A percentile compares a stretch with the other conserved stretches of the same genome.
phyloP scores from a whole-genome alignment of 257 asterid genomes.

The Solanum tacnaense region DNA sequence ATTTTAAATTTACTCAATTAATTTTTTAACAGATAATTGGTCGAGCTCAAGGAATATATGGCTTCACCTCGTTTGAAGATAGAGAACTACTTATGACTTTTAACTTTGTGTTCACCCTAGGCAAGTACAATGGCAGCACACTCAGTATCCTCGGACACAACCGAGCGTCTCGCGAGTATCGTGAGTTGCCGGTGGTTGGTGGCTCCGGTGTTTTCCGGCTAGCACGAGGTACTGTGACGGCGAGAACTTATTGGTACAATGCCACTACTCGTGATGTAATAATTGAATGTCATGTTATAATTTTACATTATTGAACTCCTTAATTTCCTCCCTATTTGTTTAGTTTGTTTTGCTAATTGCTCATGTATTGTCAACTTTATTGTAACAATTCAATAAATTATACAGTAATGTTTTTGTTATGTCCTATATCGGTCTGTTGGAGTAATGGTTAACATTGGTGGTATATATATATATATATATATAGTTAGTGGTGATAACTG shows the following conservation, averaged over 20 bases:
- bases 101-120: background rate
- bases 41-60: background rate
- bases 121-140: background rate
- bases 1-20: background rate
- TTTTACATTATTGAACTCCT: background rate
- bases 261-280: background rate
- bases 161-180: background rate
- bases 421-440: background rate
- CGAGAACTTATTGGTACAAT: background rate
- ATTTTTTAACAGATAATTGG: background rate
- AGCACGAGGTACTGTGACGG: background rate
- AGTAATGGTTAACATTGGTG: background rate
- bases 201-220: background rate
- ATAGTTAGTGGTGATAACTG: background rate
- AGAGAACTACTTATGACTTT: background rate
- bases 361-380: background rate
- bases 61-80: background rate
- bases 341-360: background rate
- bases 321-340: background rate
- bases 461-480: background rate
- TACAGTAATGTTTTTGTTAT: background rate
- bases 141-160: background rate
- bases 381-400: background rate
- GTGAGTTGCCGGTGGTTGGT: background rate
- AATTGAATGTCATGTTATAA: background rate